Base-by-base conservation (phyloP, 306 rosid genomes). In the Begonia peltatifolia region DNA sequence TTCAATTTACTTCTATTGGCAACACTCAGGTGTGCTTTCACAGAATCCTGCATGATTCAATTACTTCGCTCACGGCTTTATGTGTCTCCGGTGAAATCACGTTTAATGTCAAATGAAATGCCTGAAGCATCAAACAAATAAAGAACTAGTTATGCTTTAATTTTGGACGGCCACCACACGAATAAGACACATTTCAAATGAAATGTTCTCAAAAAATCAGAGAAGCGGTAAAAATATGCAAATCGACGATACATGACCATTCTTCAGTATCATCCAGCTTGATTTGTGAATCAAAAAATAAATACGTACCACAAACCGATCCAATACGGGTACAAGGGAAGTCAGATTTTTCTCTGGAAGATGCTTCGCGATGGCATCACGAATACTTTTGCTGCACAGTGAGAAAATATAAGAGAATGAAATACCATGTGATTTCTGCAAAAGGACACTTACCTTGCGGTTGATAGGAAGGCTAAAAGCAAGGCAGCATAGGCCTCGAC, bases 51-150 rank as follows among this genome's bases (percentile, higher is more conserved):
- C 38, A 30, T 2, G 99, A 92, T 73, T 92, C 94, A 2, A 92
- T 92, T 42, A 92, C 99, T 78, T 92, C 99, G 41, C 76, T 86
- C 62, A 92, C 99, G 41, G 80, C 76, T 83, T 77, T 76, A 66
- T 92, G 99, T 58, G 96, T 92, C 82, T 92, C 99, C 4, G 88
- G 94, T 3, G 99, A 86, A 51, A 92, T 86, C 99, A 92, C 85
- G 88, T 86, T 77, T 55, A 92, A 65, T 2, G 93, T 76, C 82
- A 92, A 71, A 72, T 92, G 99, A 64, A 92, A 92, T 64, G 88
- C 99, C 99, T 92, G 82, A 47, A 67, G 38, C 38, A 30, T 30
- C 38, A 7, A 30, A 7, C 8, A 6, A 30, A 30, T 5, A 30
- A 30, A 30, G 38, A 30, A 5, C 38, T 0, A 30, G 38, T 30